Base-by-base conservation (phyloP, 306 rosid genomes). In the Astragalus membranaceus region DNA sequence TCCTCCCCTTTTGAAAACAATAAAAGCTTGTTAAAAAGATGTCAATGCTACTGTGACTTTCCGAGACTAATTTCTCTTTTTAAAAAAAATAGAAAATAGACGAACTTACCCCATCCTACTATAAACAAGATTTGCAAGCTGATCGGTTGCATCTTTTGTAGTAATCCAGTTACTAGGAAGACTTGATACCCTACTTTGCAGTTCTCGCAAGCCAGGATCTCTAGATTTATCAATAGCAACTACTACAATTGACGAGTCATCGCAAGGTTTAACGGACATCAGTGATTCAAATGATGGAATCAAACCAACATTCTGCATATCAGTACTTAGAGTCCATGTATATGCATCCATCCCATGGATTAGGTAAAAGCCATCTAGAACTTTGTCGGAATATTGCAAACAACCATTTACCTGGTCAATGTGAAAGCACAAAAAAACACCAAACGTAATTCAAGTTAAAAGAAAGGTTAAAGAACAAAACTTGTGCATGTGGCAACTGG, bases 321-420 rank as follows among this genome's bases (percentile, higher is more conserved):
- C 88, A 14, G 84, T 64, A 64, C 88, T 84, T 46, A 81, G 57
- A 12, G 74, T 71, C 88, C 88, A 84, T 67, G 88, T 70, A 64
- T 84, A 84, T 7, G 75, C 75, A 84, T 84, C 88, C 78, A 84
- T 75, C 75, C 88, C 88, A 39, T 84, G 85, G 16, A 84, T 75
- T 30, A 81, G 49, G 80, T 84, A 84, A 75, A 84, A 84, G 26
- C 88, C 88, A 75, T 84, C 85, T 2, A 67, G 50, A 81, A 81
- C 67, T 81, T 69, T 72, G 58, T 81, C 88, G 5, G 67, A 56
- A 78, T 84, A 84, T 49, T 74, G 83, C 75, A 84, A 78, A 79
- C 78, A 78, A 53, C 88, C 88, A 81, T 84, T 78, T 41, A 84
- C 88, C 88, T 84, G 81, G 33, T 30, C 70, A 72, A 58, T 50